Base-by-base conservation (phyloP, 108 stramenopile species). In the Cyclotella atomus region DNA sequence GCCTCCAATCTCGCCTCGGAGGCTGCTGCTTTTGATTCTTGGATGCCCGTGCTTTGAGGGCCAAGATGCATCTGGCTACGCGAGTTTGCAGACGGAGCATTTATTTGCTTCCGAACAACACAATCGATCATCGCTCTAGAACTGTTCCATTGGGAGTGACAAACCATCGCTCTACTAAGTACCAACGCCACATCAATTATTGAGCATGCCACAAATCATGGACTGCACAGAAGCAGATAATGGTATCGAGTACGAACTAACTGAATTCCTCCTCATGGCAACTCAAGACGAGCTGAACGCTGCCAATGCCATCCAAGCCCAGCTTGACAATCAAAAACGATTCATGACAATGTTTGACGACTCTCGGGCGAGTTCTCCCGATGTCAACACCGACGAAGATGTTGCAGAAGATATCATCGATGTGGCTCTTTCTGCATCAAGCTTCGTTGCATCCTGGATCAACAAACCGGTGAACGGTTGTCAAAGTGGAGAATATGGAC, bases 371-470 rank as follows among this genome's bases (percentile, higher is more conserved):
- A 34, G 15, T 59, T 32, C 30, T 19, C 15, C 15, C 28, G 17
- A 7, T 19, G 33, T 12, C 10, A n/a, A 19, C 30, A 59, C 17
- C 24, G 57, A 35, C 33, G 57, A 59, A 59, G 65, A 65, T 33
- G 28, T 65, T 49, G 65, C 44, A 6, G 44, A 47, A 9, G 65
- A 43, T 49, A 47, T 47, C 45, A 47, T 65, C 2, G 65, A 65
- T 17, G 65, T 38, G 19, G 65, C 29, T 6, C 19, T 65, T 6
- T 49, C 47, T 5, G 65, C 47, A 8, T 41, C 65, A 0, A 49
- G 46, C 3, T 45, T n/a, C 9, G 17, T 65, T 5, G 65, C 65
- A 10, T 17, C 28, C 10, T 65, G 65, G 46, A 65, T 65, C 29
- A 32, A 32, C 47, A 15, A 45, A n/a, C 46, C 65, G 6, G 5